Base-by-base conservation (phyloP, 108 stramenopile species). In the Cafeteria roenbergensis region DNA sequence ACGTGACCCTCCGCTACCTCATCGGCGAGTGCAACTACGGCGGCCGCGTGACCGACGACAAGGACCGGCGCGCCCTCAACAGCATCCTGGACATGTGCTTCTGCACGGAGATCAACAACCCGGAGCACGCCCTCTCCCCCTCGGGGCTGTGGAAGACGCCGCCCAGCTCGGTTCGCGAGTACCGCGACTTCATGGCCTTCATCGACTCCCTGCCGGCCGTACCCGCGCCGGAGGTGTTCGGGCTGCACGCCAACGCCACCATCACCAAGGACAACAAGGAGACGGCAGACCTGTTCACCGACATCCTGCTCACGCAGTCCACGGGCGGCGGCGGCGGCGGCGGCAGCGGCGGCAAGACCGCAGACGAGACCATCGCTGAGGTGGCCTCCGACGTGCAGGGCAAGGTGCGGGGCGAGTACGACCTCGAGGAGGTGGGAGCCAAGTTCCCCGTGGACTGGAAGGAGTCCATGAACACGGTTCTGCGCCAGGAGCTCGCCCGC, bases 1-100 rank as follows among this genome's bases (percentile, higher is more conserved):
- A 66, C 59, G 82, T 76, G 61, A 76, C 83, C 1, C 65, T 84
- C 35, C 68, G 67, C 37, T 84, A 82, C 65, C 76, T 73, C 24
- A 76, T 75, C 0, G 82, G 78, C 20, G 80, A 84, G 68, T 82
- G 82, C 70, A 82, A 82, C 70, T 84, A 84, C 69, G 83, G 83
- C 14, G 83, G 83, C 0, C 71, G 83, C 30, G 83, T 84, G 1
- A 84, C 83, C 1, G 83, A 84, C 73, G 81, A 76, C 55, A 80
- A 82, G 69, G 83, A 84, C 66, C 75, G 82, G 2, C 42, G 76
- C 37, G 66, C 72, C 30, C 69, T 84, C 21, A 68, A 76, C 48
- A 64, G 64, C 29, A 57, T 84, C 32, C 61, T 84, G 48, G 37
- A 70, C 29, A 64, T 75, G 30, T 76, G 78, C 57, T 82, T 78